These are phyloP conservation scores for Entonaema liquescens DNA, from an alignment of 495 filamentous ascomycete species.

Conservation along the genomic window DNA sequence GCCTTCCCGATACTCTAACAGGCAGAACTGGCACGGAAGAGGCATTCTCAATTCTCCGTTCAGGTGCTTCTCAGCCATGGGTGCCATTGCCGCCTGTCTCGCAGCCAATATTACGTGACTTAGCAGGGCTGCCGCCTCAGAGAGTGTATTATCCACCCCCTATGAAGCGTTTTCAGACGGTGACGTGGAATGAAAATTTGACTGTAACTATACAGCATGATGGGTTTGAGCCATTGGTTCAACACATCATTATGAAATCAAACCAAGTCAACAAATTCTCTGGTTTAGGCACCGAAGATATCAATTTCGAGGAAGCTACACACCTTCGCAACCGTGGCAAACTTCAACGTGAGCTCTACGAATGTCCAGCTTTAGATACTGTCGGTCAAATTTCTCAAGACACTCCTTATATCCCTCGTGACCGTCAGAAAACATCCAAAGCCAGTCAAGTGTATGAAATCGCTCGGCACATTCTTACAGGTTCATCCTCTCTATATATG, in stretches of 20 bases:
- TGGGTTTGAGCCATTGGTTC: conserved; percentile 50
- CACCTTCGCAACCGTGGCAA: conserved; percentile 51
- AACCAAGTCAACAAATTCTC: conserved; percentile 47
- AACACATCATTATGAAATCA: conserved; percentile 54
- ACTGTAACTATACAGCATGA: conserved; percentile 65
- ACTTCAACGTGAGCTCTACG: conserved; percentile 52
- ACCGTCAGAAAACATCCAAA: conserved; percentile 27
- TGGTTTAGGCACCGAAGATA: neutral
- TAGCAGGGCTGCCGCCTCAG: conserved; percentile 59
- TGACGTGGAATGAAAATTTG: conserved; percentile 56
- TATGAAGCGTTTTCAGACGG: conserved; percentile 58
- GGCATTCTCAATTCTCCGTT: conserved; percentile 59
- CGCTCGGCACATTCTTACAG: conserved; percentile 41
- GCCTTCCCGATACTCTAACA: conserved; percentile 66
- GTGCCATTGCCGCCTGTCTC: conserved; percentile 36
- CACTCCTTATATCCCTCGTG: conserved; percentile 35
- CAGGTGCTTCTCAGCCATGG: conserved; percentile 58
- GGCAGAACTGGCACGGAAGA: conserved; percentile 68
- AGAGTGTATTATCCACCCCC: conserved; percentile 66
- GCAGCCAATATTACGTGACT: conserved; percentile 42
- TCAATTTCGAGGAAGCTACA: neutral
- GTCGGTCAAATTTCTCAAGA: neutral
- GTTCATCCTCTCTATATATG: conserved; percentile 35
- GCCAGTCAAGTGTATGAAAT: conserved; percentile 44
- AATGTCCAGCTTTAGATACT: conserved; percentile 41